A percentile compares a stretch with the other conserved stretches of the same genome.
phyloP scores from a whole-genome alignment of 306 rosid species.

The Quercus dentata region DNA sequence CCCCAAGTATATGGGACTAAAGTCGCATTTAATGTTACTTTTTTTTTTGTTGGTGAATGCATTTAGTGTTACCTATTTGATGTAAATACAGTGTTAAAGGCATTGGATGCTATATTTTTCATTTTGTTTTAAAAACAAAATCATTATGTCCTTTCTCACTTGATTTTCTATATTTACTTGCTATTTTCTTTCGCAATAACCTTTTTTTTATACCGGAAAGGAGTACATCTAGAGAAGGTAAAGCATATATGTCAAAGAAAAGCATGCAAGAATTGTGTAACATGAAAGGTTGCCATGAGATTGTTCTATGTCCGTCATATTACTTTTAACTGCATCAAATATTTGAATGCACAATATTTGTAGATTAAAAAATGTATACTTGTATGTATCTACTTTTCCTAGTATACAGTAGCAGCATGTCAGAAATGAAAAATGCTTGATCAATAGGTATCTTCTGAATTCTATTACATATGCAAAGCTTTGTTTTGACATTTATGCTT shows the following conservation, averaged over 20 bases:
- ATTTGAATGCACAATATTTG: background rate
- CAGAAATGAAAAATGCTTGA: background rate
- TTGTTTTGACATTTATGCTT: background rate
- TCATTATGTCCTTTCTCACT: background rate
- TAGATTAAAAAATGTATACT: background rate
- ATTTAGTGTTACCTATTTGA: no score
- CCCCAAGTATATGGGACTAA: no score
- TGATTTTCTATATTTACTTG: background rate
- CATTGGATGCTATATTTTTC: no score
- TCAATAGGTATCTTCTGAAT: background rate
- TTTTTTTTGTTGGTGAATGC: no score
- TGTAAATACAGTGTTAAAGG: no score
- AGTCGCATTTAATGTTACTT: no score
- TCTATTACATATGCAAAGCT: background rate
- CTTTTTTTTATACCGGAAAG: background rate
- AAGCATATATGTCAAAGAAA: background rate
- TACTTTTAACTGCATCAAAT: background rate
- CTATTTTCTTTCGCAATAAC: background rate
- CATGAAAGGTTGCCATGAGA: background rate
- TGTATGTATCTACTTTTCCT: no score
- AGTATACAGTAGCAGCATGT: background rate
- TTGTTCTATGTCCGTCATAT: background rate
- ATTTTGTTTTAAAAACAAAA: no score
- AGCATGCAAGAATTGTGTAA: background rate
- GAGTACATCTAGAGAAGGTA: background rate